Evolutionary conservation across 257 asterid genomes (phyloP), one percentile per base, ranked within the genome.

Genomic region (Jacaranda mimosifolia): DNA sequence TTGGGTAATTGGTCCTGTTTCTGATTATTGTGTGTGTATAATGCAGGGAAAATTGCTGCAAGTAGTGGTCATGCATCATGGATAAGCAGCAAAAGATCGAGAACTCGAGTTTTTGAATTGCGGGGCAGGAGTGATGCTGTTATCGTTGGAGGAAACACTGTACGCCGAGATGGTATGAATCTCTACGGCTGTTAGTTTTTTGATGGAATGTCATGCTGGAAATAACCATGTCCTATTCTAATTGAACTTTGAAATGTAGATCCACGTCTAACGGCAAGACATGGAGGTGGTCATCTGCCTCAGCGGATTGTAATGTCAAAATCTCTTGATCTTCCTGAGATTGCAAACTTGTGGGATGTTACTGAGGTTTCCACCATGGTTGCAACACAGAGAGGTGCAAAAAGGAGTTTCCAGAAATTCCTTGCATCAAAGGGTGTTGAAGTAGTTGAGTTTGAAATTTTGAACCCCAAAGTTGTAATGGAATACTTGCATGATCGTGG

Each of bases 101-200:
- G 99, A 84, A 89, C 82, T 58, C 85, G 92, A 73, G 98, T 96
- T 58, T 96, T 91, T 75, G 97, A 96, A 76, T 70, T 96, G 83
- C 91, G 97, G 76, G 98, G 99, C 68, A 89, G 99, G 86, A 90
- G 99, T 79, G 98, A 96, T 84, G 99, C 97, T 77, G 98, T 96
- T 59, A 87, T 96, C 77, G 99, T 96, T 17, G 99, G 99, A 77
- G 99, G 99, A 85, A 96, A 90, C 78, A 96, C 99, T 83, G 99
- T 96, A 63, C 97, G 98, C 88, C 89, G 72, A 88, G 99, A 96
- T 84, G 85, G 99, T 96, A 93, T 69, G 98, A 79, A 38, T 83
- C 88, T 83, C 62, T 81, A 51, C 66, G 72, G 67, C 75, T 81
- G 42, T 82, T 73, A 57, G 36, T 57, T 82, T 3, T 63, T 70